Conservation (phyloP, 2,329 filamentous ascomycete species). For the Trichoderma harzianum region DNA sequence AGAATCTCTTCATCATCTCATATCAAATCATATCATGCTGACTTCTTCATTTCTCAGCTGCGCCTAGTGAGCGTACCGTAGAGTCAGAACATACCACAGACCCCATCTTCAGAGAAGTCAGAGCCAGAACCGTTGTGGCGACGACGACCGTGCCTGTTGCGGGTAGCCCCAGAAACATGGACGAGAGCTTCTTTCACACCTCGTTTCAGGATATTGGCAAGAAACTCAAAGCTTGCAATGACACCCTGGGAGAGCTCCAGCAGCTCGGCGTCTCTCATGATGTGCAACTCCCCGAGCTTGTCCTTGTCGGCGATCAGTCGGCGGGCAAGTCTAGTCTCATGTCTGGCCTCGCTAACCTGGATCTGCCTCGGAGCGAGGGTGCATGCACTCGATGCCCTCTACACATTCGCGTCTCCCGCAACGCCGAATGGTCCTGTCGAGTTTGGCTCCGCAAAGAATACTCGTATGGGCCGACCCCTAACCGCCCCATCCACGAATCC, state of each 20-base stretch:
- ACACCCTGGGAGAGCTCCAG: conserved; percentile 65
- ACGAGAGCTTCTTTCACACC: conserved; percentile 41
- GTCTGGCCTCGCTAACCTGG: conserved; percentile 66
- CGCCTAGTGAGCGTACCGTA: conserved; percentile 35
- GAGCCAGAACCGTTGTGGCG: conserved; percentile 27
- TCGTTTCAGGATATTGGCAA: conserved; percentile 55
- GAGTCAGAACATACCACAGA: conserved; percentile 26
- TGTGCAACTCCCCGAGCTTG: conserved; percentile 71
- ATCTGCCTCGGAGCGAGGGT: conserved; percentile 62
- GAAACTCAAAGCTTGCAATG: conserved; percentile 62
- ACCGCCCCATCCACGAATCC: conserved; percentile 40
- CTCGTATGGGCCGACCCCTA: conserved; percentile 42
- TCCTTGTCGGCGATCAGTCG: conserved; percentile 80
- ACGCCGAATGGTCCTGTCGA: conserved; percentile 62
- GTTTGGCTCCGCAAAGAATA: conserved; percentile 67
- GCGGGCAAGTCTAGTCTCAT: conserved; percentile 73
- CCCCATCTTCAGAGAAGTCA: conserved; percentile 38
- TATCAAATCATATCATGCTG: not conserved
- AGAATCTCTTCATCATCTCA: not conserved
- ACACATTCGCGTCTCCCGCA: conserved; percentile 67
- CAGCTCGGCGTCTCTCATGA: conserved; percentile 69
- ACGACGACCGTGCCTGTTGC: conserved; percentile 2
- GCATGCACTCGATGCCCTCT: conserved; percentile 80
- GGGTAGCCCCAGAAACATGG: conserved; percentile 26
- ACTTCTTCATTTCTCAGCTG: conserved; percentile 28